Evolutionary conservation across 1,284 basidiomycete species (phyloP).

Genomic region (Sphagnurus paluster): DNA sequence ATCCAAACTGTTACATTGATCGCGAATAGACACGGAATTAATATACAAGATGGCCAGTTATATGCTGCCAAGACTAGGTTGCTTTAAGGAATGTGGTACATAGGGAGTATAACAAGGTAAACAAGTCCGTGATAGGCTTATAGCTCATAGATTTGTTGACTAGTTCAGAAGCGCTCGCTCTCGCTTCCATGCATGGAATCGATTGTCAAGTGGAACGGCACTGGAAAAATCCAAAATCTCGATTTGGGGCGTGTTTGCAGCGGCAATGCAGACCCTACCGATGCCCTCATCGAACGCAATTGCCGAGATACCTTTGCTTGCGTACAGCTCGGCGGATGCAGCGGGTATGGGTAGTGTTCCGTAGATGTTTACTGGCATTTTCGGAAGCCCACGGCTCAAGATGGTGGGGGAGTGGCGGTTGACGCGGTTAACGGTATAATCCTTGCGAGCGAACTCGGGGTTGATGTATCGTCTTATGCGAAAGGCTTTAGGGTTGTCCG

Average conservation of each 20-base stretch:
- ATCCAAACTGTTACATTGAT: too few species aligned
- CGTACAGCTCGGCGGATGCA: conserved; percentile 19
- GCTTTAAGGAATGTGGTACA: too few species aligned
- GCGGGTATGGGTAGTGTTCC: conserved; percentile 14
- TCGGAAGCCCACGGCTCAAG: conserved; percentile 6
- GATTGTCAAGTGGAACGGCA: conserved; percentile 27
- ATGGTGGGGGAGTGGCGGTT: conserved; percentile 5
- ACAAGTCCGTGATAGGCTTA: too few species aligned
- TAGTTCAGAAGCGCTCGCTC: too few species aligned
- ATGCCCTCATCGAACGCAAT: conserved; percentile 48
- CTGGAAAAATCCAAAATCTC: conserved; percentile 40
- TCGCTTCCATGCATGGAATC: conserved; percentile 29
- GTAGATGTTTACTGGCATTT: conserved; percentile 21
- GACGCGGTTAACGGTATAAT: conserved; percentile 22
- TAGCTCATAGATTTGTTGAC: too few species aligned
- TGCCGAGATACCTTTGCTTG: conserved; percentile 33
- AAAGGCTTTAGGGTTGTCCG: conserved; percentile 32
- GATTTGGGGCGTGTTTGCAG: conserved; percentile 30
- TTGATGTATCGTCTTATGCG: conserved; percentile 38
- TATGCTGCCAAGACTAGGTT: too few species aligned
- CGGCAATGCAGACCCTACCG: conserved; percentile 40
- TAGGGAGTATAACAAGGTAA: too few species aligned
- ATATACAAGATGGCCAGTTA: too few species aligned
- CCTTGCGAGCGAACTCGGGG: conserved; percentile 26
- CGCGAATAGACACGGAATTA: too few species aligned